Evolutionary conservation across 176 grass and related monocot genomes (phyloP), one percentile per base, ranked within the genome.

Genomic region (Tillandsia fasciculata): DNA sequence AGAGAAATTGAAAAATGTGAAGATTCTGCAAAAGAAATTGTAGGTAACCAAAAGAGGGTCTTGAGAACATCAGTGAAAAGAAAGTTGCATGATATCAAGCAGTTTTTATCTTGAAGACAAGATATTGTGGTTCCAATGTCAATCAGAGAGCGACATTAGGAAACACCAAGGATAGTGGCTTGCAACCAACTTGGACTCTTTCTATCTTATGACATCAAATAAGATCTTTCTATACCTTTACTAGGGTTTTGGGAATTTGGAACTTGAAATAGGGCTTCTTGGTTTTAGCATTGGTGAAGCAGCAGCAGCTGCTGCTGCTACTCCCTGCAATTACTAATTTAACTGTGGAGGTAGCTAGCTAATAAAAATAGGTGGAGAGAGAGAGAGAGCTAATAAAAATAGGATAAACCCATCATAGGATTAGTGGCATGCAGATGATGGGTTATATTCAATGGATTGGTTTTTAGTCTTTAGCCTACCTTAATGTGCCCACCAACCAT

Each of bases 121-220:
- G 9, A 20, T 12, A n/a, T 51, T 51, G 10, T 50, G 7, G 20
- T 64, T 52, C 42, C 57, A 9, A 17, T 72, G 8, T 74, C 58
- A 50, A 64, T 74, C 57, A n/a, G 59, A 52, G 51, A 74, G 48
- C 29, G 58, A 65, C 72, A 51, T 52, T 59, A 29, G 72, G 59
- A 51, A 42, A 51, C 13, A 51, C 58, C 56, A 18, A 27, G 42
- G 72, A 65, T 7, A 29, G 59, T 26, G 59, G 72, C 72, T 49
- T 74, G 48, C 48, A 14, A 64, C 57, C 59, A 17, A 51, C 56
- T 65, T 17, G 49, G 27, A 12, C 15, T 64, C 11, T 26, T 26
- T 8, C 48, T 63, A 0, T 27, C 17, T 10, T 12, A 51, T 15
- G 10, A 48, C 26, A 42, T 64, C 47, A 18, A 63, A 50, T 11